These are phyloP conservation scores for Asclepias syriaca DNA, from an alignment of 257 asterid species.

Conservation along the genomic window DNA sequence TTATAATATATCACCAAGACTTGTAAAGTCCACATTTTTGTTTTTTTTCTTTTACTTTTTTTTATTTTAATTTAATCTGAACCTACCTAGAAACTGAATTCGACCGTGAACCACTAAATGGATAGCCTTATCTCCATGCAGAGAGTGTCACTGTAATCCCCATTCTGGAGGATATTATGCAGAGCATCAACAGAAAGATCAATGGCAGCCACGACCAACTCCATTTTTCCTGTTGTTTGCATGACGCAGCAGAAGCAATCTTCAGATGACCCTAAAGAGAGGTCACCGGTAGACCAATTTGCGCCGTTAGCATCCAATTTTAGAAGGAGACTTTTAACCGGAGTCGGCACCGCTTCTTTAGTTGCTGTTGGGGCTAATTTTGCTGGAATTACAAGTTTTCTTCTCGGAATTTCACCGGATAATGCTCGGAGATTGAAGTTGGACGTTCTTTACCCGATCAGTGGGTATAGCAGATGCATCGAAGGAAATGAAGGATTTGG, in stretches of 20 bases:
- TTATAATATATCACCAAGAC: no score
- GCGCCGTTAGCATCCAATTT: slow-evolving; percentile 60
- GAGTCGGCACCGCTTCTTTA: slow-evolving; percentile 60
- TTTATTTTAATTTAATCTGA: no score
- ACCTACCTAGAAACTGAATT: no score
- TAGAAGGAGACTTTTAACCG: slow-evolving; percentile 58
- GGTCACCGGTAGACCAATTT: slow-evolving; percentile 51
- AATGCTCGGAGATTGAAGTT: slow-evolving; percentile 65
- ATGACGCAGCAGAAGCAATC: slow-evolving; percentile 30
- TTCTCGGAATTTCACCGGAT: slow-evolving; percentile 70
- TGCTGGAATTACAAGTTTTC: slow-evolving; percentile 65
- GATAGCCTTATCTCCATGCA: slow-evolving; percentile 13
- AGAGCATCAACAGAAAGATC: background rate
- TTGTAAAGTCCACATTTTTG: no score
- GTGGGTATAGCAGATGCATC: slow-evolving; percentile 63
- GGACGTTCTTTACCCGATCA: slow-evolving; percentile 70
- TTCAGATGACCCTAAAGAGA: slow-evolving; percentile 28
- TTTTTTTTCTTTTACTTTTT: no score
- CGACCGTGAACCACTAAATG: background rate
- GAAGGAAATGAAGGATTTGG: slow-evolving; percentile 70
- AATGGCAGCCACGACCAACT: slow-evolving; percentile 12
- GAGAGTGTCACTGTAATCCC: background rate
- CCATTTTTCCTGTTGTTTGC: slow-evolving; percentile 8
- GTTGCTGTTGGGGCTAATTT: slow-evolving; percentile 74
- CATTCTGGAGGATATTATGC: background rate